These are phyloP conservation scores for Trichosporon sp. DNA, from an alignment of 1,284 basidiomycete species.

Conservation along the genomic window DNA sequence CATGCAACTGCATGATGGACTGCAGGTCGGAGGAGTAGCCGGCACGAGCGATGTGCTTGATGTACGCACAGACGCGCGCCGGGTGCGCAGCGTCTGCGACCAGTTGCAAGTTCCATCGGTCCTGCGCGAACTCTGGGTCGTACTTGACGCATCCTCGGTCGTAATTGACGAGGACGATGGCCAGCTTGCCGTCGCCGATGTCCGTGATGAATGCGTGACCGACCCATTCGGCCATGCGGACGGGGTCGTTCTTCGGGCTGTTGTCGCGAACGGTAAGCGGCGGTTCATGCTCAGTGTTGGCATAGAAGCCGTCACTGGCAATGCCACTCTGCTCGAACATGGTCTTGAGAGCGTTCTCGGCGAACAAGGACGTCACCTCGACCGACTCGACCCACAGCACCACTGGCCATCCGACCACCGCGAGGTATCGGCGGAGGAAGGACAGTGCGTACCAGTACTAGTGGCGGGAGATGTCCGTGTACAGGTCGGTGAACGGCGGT, in stretches of 20 bases:
- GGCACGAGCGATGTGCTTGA: too few species aligned
- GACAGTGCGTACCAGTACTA: not conserved
- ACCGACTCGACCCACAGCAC: not conserved
- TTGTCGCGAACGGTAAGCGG: not conserved
- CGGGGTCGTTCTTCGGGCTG: not conserved
- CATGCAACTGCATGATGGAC: too few species aligned
- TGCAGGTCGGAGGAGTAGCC: too few species aligned
- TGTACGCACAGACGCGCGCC: not conserved
- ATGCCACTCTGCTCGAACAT: too few species aligned
- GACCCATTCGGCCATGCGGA: not conserved
- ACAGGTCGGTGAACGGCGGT: not conserved
- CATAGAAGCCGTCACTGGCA: not conserved
- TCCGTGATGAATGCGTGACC: not conserved
- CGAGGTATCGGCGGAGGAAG: not conserved
- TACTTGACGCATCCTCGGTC: not conserved
- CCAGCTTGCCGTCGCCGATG: not conserved
- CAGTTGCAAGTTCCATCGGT: not conserved
- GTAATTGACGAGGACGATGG: not conserved
- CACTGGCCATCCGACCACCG: not conserved
- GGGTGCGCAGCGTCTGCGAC: not conserved
- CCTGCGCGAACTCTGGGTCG: not conserved
- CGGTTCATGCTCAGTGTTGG: not conserved
- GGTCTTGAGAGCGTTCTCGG: not conserved
- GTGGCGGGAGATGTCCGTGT: not conserved
- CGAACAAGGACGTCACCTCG: not conserved